These are phyloP conservation scores for Fraxinus sp. DNA, from an alignment of 305 asterid genomes.

Conservation along the genomic window DNA sequence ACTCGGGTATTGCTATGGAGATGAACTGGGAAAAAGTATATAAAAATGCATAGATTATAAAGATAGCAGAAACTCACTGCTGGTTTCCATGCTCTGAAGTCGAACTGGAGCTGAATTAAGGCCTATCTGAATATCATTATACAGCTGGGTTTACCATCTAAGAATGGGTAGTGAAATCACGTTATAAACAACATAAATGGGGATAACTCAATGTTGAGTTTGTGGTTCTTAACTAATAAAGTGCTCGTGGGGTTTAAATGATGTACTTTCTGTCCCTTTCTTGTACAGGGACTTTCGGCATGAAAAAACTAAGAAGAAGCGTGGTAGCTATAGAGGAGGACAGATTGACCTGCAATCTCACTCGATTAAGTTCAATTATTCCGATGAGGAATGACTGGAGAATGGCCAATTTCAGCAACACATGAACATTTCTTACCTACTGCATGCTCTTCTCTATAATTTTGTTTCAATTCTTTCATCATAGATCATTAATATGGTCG, in stretches of 20 bases:
- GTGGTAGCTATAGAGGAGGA: conserved; percentile 95
- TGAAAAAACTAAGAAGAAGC: conserved; percentile 83
- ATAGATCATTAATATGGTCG: not conserved
- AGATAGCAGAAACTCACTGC: not conserved
- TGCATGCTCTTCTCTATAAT: not conserved
- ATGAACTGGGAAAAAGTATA: not conserved
- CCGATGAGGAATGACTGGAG: conserved; percentile 38
- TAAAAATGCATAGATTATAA: not conserved
- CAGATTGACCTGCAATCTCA: conserved; percentile 74
- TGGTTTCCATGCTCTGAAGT: conserved; percentile 6
- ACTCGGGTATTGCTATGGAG: not conserved
- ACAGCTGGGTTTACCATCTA: not conserved
- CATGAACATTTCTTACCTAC: not conserved
- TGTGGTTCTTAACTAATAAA: not conserved
- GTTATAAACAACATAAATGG: not conserved
- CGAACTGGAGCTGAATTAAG: not conserved
- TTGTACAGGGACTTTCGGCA: conserved; percentile 54
- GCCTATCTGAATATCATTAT: not conserved
- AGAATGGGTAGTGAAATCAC: not conserved
- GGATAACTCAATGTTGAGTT: not conserved
- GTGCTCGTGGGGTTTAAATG: not conserved
- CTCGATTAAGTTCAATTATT: conserved; percentile 75
- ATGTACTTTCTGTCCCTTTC: not conserved
- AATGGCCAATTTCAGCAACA: conserved; percentile 7
- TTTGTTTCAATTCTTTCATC: not conserved